Conservation (phyloP, 257 asterid species). For the Parsonsia alboflavescens region DNA sequence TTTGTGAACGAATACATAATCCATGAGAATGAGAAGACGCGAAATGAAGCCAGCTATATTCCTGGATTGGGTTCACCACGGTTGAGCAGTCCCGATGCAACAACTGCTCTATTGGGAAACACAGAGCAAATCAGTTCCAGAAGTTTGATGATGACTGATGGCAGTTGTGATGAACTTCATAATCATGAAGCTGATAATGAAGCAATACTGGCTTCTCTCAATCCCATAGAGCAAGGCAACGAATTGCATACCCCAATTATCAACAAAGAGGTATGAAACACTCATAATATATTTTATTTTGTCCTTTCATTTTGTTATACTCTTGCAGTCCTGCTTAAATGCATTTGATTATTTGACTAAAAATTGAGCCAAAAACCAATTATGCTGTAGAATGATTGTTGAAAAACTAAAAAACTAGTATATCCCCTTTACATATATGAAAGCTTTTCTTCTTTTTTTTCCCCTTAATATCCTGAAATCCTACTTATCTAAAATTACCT, state of each 20-base stretch:
- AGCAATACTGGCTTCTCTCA: background rate
- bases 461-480: too few relatives aligned
- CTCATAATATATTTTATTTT: too few relatives aligned
- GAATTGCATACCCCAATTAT: background rate
- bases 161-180: background rate
- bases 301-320: background rate
- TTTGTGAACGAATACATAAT: background rate
- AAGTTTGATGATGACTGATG: background rate
- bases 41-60: constrained; percentile 8
- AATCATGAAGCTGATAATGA: constrained; percentile 8
- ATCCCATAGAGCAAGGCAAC: background rate
- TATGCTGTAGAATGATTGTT: too few relatives aligned
- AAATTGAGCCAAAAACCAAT: background rate
- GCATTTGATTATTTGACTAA: background rate
- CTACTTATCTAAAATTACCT: too few relatives aligned
- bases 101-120: background rate
- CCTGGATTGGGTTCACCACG: constrained; percentile 7
- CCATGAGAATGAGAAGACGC: constrained; percentile 15
- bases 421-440: too few relatives aligned
- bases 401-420: too few relatives aligned
- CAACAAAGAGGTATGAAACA: constrained; percentile 1
- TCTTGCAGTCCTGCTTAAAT: background rate
- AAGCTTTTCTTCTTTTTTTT: too few relatives aligned
- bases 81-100: constrained; percentile 15
- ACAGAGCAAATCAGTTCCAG: constrained; percentile 2